These are phyloP conservation scores for Conoideocrella luteorostrata DNA, from an alignment of 2,329 filamentous ascomycete species.

Conservation along the genomic window DNA sequence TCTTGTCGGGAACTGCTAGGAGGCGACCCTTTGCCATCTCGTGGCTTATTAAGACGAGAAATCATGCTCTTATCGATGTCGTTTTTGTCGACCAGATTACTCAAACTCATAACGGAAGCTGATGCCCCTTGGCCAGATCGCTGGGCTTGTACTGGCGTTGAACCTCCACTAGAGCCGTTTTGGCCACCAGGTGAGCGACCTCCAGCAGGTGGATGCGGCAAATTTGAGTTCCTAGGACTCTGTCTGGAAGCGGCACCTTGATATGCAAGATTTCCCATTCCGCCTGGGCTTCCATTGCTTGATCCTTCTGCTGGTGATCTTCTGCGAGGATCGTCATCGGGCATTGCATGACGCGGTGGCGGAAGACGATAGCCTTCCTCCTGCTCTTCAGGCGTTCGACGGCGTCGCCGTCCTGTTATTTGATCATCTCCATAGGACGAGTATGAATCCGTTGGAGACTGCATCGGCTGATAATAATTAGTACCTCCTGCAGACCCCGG, in stretches of 20 bases:
- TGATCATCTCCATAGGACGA: constrained; percentile 30
- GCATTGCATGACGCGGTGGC: constrained; percentile 32
- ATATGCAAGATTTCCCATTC: constrained; percentile 31
- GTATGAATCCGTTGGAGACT: constrained; percentile 38
- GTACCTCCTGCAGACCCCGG: constrained; percentile 26
- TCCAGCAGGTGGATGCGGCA: constrained; percentile 16
- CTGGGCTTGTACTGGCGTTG: constrained; percentile 24
- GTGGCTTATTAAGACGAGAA: constrained; percentile 39
- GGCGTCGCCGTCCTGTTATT: constrained; percentile 25
- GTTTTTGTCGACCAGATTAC: constrained; percentile 44
- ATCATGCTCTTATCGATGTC: constrained; percentile 53
- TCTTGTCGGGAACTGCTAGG: constrained; percentile 4
- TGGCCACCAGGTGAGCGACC: constrained; percentile 31
- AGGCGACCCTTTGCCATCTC: constrained; percentile 12
- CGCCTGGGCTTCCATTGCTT: constrained; percentile 40
- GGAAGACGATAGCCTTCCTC: constrained; percentile 38
- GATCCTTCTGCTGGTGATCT: constrained; percentile 46
- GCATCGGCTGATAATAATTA: constrained; percentile 35
- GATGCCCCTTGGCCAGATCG: constrained; percentile 16
- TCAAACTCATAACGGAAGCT: constrained; percentile 46
- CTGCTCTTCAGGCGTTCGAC: constrained; percentile 31
- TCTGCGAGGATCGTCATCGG: constrained; percentile 43
- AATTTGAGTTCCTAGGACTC: constrained; percentile 33
- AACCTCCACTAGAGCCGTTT: constrained; percentile 29
- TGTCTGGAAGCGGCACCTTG: constrained; percentile 28